Evolutionary conservation across 2,329 filamentous ascomycete species (phyloP), one percentile per base, ranked within the genome.

Genomic region (Botrytis paeoniae): DNA sequence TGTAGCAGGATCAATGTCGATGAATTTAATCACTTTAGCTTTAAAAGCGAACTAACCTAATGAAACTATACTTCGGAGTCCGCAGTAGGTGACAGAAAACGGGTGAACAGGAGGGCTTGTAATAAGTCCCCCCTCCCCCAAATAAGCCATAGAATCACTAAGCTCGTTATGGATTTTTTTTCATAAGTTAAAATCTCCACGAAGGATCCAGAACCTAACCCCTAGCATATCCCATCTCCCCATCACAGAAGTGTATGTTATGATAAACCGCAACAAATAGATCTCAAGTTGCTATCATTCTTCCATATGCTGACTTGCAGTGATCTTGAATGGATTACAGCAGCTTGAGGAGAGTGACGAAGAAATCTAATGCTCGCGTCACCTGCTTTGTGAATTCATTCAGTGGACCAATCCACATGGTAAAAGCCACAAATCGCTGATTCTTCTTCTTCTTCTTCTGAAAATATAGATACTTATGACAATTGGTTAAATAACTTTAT

Each of bases 331-430:
- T 54, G 25, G 12, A 54, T n/a, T 54, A 7, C 5, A n/a, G 25
- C 48, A 7, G 48, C n/a, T 54, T 12, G 25, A 54, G 48, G 12
- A 54, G 48, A 14, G 12, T n/a, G 25, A 54, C 25, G 1, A 54
- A n/a, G 4, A 7, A n/a, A 16, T 6, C 6, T n/a, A 8, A n/a
- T n/a, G 14, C 12, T 54, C 12, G 2, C 4, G 3, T n/a, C 25
- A 54, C 25, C 48, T 54, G 25, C 48, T n/a, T 6, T 54, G 25
- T n/a, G 3, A 39, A 39, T 48, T 48, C 3, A 25, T 25, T 4
- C 48, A 54, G 48, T 3, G 3, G 5, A n/a, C 12, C 25, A n/a
- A n/a, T n/a, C 12, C 25, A 54, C 12, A 16, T n/a, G 12, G 12
- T 25, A 54, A 54, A 54, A 2, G 1, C 48, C 25, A n/a, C 12